Conservation (phyloP, 352 stramenopile species). For the Phytophthora fragariae region DNA sequence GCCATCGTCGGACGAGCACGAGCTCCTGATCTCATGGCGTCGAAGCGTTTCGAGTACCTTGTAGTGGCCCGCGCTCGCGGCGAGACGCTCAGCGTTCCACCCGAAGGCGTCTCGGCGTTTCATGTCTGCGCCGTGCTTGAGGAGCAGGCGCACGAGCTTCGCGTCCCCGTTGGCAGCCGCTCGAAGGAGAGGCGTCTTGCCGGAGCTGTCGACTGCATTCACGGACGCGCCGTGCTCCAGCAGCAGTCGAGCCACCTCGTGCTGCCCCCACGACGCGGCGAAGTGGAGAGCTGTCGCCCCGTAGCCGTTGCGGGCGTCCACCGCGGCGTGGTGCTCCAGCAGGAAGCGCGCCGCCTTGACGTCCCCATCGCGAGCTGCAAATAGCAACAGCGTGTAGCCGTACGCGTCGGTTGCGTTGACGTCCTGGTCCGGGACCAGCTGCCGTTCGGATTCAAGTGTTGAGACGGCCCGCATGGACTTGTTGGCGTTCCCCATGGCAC, state of each 20-base stretch:
- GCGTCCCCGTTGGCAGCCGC: slow-evolving; percentile 23
- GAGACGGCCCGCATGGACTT: neutral
- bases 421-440: slow-evolving; percentile 7
- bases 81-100: slow-evolving; percentile 28
- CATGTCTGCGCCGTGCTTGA: slow-evolving; percentile 23
- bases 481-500: slow-evolving; percentile 24
- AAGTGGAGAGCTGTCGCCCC: slow-evolving; percentile 32
- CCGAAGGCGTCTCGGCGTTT: slow-evolving; percentile 18
- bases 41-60: slow-evolving; percentile 22
- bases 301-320: slow-evolving; percentile 25
- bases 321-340: slow-evolving; percentile 25
- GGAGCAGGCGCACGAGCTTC: slow-evolving; percentile 24
- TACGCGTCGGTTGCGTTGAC: slow-evolving; percentile 19
- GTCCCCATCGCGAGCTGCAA: slow-evolving; percentile 32
- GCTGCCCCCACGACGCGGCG: slow-evolving; percentile 20
- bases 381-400: slow-evolving; percentile 25
- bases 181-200: slow-evolving; percentile 30
- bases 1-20: neutral
- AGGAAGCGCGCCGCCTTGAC: slow-evolving; percentile 24
- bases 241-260: slow-evolving; percentile 18
- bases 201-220: slow-evolving; percentile 25
- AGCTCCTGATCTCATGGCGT: slow-evolving; percentile 7
- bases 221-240: slow-evolving; percentile 24
- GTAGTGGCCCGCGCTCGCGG: slow-evolving; percentile 7
- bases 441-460: slow-evolving; percentile 4